phyloP scores from a whole-genome alignment of 2,329 filamentous ascomycete species.

The Pseudogymnoascus sp. region DNA sequence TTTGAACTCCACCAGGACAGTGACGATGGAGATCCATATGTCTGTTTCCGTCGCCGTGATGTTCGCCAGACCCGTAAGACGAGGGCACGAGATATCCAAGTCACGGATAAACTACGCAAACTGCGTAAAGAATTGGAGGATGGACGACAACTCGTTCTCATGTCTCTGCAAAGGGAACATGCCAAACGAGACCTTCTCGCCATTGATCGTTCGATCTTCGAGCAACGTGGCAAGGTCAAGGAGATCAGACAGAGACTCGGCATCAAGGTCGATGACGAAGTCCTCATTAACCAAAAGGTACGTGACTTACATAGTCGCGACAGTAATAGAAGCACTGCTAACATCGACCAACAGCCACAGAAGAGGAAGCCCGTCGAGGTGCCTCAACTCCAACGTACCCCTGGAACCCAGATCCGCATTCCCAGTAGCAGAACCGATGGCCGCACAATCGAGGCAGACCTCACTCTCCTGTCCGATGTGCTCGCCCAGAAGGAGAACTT shows the following conservation, averaged over 20 bases:
- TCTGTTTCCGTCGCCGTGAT: conserved; percentile 94
- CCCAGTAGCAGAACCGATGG: conserved; percentile 60
- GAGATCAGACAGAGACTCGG: conserved; percentile 80
- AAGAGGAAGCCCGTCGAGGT: conserved; percentile 62
- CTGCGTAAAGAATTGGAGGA: conserved; percentile 87
- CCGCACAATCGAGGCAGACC: conserved; percentile 68
- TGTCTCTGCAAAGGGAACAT: conserved; percentile 74
- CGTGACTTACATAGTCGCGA: conserved; percentile 32
- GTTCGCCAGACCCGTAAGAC: conserved; percentile 93
- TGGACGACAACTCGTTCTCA: conserved; percentile 69
- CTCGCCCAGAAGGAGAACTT: conserved; percentile 75
- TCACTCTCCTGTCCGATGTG: conserved; percentile 69
- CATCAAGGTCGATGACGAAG: conserved; percentile 90
- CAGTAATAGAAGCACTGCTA: conserved; percentile 28
- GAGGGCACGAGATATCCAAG: conserved; percentile 84
- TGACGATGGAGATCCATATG: conserved; percentile 93
- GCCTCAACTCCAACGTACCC: conserved; percentile 49
- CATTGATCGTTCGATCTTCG: conserved; percentile 71
- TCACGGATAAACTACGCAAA: conserved; percentile 89
- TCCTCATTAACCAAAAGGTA: conserved; percentile 91
- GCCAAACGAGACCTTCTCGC: conserved; percentile 71
- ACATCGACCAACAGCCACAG: conserved; percentile 46
- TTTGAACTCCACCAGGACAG: conserved; percentile 92
- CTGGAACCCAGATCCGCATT: conserved; percentile 60
- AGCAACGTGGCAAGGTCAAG: conserved; percentile 76